Evolutionary conservation across 2,329 filamentous ascomycete species (phyloP), one percentile per base, ranked within the genome.

Genomic region (Aaosphaeria pasadenensis): DNA sequence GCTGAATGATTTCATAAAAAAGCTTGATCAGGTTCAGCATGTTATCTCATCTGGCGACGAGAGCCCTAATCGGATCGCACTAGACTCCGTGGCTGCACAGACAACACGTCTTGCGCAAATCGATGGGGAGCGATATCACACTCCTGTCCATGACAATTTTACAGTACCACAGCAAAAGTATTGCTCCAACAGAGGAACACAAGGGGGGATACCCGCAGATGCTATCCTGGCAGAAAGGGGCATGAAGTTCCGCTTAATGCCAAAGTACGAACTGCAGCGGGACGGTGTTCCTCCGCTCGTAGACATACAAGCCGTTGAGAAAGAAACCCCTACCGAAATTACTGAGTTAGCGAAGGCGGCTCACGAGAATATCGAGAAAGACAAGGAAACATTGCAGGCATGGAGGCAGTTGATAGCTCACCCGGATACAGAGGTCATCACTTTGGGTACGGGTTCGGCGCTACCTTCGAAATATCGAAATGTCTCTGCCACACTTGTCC

Each of bases 401-500:
- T 69, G 75, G 84, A 82, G 85, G 53, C 71, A 78, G n/a, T 81
- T 85, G 51, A 81, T 95, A 2, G 87, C 88, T 2, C 82, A 83
- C 55, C 79, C 82, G 32, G 86, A 96, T 59, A 83, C 86, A 0
- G 91, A 96, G 68, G 83, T 99, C 43, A 86, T 91, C 36, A 84
- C 91, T 1, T 80, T 99, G 1, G 94, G 94, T 5, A 99, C 94
- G 3, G 94, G 94, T 6, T 97, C 92, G 3, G 88, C 92, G 0
- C 67, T 88, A 11, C 94, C 94, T 1, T 95, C 90, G 32, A 95
- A 95, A 67, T 94, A 96, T 69, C 88, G 94, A 59, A 99, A 97
- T 66, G 94, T 99, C 17, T 96, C 92, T 7, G 85, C 86, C 2
- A 96, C 91, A 0, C 77, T 99, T 4, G 73, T 99, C 40, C 82